Base-by-base conservation (phyloP, 805 yeast genomes). In the Cyberlindnera americana region DNA sequence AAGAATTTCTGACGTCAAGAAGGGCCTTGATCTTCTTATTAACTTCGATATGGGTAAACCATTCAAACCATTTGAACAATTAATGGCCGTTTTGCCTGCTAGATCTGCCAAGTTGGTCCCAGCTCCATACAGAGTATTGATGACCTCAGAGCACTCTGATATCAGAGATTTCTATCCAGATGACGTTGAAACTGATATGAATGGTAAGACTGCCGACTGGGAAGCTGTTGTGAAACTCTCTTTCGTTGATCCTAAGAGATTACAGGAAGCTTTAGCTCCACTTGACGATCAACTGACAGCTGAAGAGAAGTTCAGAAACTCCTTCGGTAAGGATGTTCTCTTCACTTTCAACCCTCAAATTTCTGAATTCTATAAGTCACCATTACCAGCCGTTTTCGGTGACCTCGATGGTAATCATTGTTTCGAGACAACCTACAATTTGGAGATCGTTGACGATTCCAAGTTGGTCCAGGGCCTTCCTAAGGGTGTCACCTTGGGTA, bases 201-300 rank as follows among this genome's bases (percentile, higher is more conserved):
- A 93, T 59, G 99, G 98, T 31, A 93, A 93, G 60, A 86, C 89
- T 40, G 95, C 93, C 2, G 83, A 88, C 35, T 93, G 99, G 99
- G 98, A 93, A 66, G 97, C 97, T 10, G 96, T 93, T 40, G 96
- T 93, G 6, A 74, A 87, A 53, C 74, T 93, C 43, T 81, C 95
- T 5, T 93, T 93, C 70, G 97, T 93, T 33, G 97, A 93, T 50
- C 88, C 84, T 54, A 63, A 75, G 22, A 73, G 93, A 44, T 71
- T 93, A 41, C 65, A 83, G 23, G 78, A 71, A 4, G 91, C 91
- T 2, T 75, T 93, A 75, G 68, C 64, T 34, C 86, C 95, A 2
- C 62, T 72, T 29, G 84, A 86, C 41, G 54, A 65, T 1, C 72
- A 70, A 44, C 66, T 93, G 41, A 67, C 80, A 1, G 75, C 83